Conservation (phyloP, 768 basidiomycete species). For the Phlebiopsis flavidoalba region DNA sequence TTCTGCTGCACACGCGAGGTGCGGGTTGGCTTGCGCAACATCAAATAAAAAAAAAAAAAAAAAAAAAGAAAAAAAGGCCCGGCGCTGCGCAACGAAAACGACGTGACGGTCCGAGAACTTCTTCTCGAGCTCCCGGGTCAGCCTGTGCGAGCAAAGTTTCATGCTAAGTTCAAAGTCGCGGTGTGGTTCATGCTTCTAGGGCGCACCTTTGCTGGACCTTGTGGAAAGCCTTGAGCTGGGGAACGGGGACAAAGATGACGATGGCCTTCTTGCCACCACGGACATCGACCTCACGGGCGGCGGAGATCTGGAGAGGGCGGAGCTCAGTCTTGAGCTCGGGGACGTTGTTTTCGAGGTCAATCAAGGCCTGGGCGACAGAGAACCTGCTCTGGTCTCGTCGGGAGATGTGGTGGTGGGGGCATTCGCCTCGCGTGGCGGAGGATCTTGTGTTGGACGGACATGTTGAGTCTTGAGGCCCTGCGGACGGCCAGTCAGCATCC, state of each 20-base stretch:
- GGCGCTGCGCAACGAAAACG: conserved; percentile 97
- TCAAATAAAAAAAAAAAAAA: too few species aligned
- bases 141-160: conserved; percentile 41
- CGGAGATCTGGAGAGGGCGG: conserved; percentile 92
- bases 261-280: conserved; percentile 99
- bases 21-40: conserved; percentile 96
- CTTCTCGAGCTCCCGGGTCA: conserved; percentile 99
- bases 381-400: conserved; percentile 90
- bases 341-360: conserved; percentile 98
- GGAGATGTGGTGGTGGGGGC: conserved; percentile 86
- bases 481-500: conserved; percentile 39
- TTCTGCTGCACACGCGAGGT: conserved; percentile 92
- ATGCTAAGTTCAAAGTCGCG: neutral
- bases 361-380: conserved; percentile 88
- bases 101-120: conserved; percentile 99
- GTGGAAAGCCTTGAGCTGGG: conserved; percentile 97
- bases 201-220: conserved; percentile 92
- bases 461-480: conserved; percentile 37
- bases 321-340: conserved; percentile 98
- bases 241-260: conserved; percentile 95
- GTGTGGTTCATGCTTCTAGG: neutral
- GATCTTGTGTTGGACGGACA: conserved; percentile 87
- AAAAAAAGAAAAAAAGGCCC: too few species aligned
- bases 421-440: conserved; percentile 93
- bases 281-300: conserved; percentile 98